phyloP scores from a whole-genome alignment of 805 yeast genomes.

The Kodamaea kaohsiungensis region DNA sequence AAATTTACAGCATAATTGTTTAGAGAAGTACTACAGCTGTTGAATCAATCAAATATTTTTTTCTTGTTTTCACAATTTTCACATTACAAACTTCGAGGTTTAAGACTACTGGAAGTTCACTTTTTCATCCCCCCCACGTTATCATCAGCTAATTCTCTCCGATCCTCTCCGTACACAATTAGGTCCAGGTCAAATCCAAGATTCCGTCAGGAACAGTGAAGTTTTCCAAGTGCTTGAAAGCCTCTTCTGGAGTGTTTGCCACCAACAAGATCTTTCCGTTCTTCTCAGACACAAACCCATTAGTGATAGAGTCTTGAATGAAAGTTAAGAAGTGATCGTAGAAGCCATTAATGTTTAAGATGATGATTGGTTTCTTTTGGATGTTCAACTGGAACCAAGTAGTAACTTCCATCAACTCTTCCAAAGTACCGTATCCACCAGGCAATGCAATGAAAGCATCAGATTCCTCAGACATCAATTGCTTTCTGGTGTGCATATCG shows the following conservation, averaged over 20 bases:
- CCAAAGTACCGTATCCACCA: constrained; percentile 90
- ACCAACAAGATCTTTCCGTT: constrained; percentile 70
- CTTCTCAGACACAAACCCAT: constrained; percentile 67
- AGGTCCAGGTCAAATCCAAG: constrained; percentile 67
- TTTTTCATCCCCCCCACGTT: not conserved
- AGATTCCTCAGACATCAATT: constrained; percentile 84
- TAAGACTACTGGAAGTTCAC: not conserved
- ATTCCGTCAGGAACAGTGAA: constrained; percentile 72
- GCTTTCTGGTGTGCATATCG: constrained; percentile 89
- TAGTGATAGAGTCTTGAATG: constrained; percentile 55
- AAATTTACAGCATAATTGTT: not conserved
- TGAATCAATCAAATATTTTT: not conserved
- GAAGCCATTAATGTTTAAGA: constrained; percentile 79
- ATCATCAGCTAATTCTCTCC: not conserved
- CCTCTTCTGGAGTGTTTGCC: constrained; percentile 70
- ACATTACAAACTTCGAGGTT: not conserved
- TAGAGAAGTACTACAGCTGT: not conserved
- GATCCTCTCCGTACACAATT: not conserved
- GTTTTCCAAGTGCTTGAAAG: constrained; percentile 56
- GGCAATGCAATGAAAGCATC: constrained; percentile 87
- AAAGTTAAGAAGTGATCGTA: constrained; percentile 69
- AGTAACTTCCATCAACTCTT: constrained; percentile 85
- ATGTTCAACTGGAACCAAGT: constrained; percentile 92
- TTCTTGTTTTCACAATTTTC: not conserved
- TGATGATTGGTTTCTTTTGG: constrained; percentile 76